phyloP scores from a whole-genome alignment of 805 yeast species.

The Pichia rugopelliculosa region DNA sequence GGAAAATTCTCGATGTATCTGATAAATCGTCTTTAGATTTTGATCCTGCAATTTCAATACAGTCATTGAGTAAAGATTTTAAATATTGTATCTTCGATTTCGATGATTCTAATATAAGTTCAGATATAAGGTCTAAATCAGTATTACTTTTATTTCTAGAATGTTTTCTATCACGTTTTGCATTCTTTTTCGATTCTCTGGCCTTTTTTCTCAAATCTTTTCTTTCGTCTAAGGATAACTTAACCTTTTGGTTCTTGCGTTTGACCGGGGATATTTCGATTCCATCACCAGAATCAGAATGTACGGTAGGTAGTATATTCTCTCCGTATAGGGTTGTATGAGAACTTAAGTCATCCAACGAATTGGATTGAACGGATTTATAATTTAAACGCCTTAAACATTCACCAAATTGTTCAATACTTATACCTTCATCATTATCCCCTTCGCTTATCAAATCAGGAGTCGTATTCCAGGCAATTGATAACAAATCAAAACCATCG shows the following conservation, averaged over 20 bases:
- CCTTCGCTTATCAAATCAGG: background rate
- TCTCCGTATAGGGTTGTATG: slow-evolving; percentile 7
- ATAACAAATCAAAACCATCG: slow-evolving; percentile 10
- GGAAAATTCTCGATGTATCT: slow-evolving; percentile 25
- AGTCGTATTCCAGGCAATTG: slow-evolving; percentile 1
- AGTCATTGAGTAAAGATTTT: background rate
- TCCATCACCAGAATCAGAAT: background rate
- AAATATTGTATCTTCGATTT: slow-evolving; percentile 3
- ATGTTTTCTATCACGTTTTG: background rate
- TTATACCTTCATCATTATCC: background rate
- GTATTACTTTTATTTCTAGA: background rate
- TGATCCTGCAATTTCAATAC: background rate
- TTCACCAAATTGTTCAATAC: background rate
- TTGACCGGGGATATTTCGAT: background rate
- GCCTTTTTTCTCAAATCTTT: slow-evolving; percentile 3
- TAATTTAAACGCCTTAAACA: background rate
- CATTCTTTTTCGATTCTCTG: slow-evolving; percentile 3
- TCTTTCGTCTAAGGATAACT: background rate
- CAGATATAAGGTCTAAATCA: background rate
- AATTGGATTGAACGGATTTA: background rate
- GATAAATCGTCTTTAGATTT: background rate
- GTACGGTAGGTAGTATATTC: background rate
- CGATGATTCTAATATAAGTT: background rate
- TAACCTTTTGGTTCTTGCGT: background rate
- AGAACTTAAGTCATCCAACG: slow-evolving; percentile 2